phyloP scores from a whole-genome alignment of 352 stramenopile species.

The Aphanomyces stellatus region DNA sequence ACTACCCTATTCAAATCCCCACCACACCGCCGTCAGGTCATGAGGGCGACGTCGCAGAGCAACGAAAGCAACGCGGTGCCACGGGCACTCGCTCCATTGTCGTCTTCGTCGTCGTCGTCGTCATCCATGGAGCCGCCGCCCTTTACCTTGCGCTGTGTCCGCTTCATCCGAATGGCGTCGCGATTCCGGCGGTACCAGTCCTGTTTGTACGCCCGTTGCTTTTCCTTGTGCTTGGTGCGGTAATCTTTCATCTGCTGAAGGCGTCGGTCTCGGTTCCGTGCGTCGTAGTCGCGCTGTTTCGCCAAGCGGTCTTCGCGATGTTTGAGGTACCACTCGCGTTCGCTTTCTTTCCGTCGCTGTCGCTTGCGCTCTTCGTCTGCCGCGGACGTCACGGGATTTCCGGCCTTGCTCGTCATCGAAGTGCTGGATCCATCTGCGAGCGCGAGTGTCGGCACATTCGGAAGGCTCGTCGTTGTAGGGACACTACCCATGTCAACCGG shows the following conservation, averaged over 20 bases:
- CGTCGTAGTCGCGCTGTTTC: constrained; percentile 5
- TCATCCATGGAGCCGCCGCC: too few species aligned
- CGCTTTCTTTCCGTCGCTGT: background rate
- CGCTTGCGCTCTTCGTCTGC: background rate
- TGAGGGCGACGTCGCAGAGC: background rate
- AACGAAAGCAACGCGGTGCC: background rate
- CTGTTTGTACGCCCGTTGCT: constrained; percentile 8
- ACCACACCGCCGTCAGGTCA: too few species aligned
- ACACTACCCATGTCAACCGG: too few species aligned
- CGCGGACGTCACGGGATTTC: too few species aligned
- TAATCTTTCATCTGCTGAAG: constrained; percentile 15
- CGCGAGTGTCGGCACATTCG: too few species aligned
- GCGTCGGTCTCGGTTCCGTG: background rate
- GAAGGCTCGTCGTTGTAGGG: too few species aligned
- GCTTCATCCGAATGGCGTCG: background rate
- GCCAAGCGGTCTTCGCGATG: background rate
- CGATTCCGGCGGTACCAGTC: constrained; percentile 11
- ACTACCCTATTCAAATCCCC: too few species aligned
- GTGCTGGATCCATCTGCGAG: too few species aligned
- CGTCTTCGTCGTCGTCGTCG: background rate
- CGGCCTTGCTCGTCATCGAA: too few species aligned
- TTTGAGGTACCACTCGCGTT: constrained; percentile 5
- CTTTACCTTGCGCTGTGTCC: background rate
- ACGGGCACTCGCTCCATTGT: background rate
- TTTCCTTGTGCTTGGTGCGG: background rate